phyloP scores from a whole-genome alignment of 129 eudicot species.

The Deinandra increscens region DNA sequence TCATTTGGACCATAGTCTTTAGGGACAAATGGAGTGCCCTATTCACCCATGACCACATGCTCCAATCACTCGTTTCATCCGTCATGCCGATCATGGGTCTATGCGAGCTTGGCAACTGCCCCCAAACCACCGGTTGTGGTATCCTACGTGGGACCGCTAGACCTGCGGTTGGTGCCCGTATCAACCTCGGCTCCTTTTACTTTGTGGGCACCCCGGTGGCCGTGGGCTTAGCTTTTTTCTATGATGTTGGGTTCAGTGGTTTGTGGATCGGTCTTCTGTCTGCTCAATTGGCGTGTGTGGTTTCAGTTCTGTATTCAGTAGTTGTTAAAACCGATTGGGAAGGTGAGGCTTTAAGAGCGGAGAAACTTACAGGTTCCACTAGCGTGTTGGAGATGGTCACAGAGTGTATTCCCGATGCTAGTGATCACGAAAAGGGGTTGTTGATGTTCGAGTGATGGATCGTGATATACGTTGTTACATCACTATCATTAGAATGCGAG shows the following conservation, averaged over 20 bases:
- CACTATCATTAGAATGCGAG: too few species aligned
- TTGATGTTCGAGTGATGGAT: conserved; percentile 7
- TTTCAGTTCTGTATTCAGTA: conserved; percentile 62
- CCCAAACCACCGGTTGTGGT: conserved; percentile 95
- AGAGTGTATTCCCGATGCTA: conserved; percentile 11
- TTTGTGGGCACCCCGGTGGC: conserved; percentile 96
- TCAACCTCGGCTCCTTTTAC: conserved; percentile 91
- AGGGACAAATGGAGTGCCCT: conserved; percentile 66
- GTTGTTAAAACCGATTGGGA: conserved; percentile 76
- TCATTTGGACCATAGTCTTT: conserved; percentile 71
- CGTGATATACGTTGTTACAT: too few species aligned
- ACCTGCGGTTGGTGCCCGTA: conserved; percentile 84
- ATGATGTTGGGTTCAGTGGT: conserved; percentile 63
- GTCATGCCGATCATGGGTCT: conserved; percentile 89
- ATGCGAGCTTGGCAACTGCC: conserved; percentile 97
- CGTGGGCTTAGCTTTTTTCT: conserved; percentile 69
- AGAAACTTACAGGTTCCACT: conserved; percentile 25
- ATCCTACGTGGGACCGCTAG: conserved; percentile 90
- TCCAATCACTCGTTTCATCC: conserved; percentile 69
- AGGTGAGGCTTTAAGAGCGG: conserved; percentile 68
- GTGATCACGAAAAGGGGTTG: conserved; percentile 35
- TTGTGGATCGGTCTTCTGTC: conserved; percentile 85
- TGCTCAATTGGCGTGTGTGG: conserved; percentile 79
- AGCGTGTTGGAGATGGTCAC: conserved; percentile 42
- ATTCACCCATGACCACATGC: conserved; percentile 66